Percentiles rank a stretch among this genome's conserved stretches.
These are phyloP conservation scores for Cutaneotrichosporon arboriforme DNA, from an alignment of 1,284 basidiomycete genomes.

Conservation along the genomic window DNA sequence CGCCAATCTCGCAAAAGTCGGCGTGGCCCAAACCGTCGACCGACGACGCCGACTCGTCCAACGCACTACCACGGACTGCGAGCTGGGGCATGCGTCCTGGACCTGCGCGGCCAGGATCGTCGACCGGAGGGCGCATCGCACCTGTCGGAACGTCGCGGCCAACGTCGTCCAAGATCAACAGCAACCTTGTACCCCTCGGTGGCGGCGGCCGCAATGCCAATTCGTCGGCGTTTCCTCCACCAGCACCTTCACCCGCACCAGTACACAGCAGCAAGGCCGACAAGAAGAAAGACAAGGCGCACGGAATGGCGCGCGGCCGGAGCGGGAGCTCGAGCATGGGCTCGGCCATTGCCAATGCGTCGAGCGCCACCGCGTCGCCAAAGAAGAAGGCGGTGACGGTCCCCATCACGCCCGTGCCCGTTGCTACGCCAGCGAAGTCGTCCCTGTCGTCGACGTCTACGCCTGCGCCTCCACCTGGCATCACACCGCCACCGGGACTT, in stretches of 20 bases:
- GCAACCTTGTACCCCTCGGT: constrained; percentile 38
- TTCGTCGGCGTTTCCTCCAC: constrained; percentile 49
- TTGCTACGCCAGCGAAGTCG: constrained; percentile 1
- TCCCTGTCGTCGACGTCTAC: constrained; percentile 1
- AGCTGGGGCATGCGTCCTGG: constrained; percentile 59
- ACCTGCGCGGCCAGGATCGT: constrained; percentile 9
- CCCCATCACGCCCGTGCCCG: neutral
- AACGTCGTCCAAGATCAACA: constrained; percentile 24
- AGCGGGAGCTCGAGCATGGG: constrained; percentile 34
- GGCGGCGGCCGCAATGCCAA: constrained; percentile 15
- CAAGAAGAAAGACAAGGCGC: constrained; percentile 21
- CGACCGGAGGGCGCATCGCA: constrained; percentile 6
- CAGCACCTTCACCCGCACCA: constrained; percentile 63
- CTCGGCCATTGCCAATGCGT: neutral
- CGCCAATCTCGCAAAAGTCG: constrained; percentile 28
- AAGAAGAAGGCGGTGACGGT: constrained; percentile 30
- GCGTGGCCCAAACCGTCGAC: constrained; percentile 35
- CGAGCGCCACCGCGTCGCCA: constrained; percentile 36
- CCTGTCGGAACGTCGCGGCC: constrained; percentile 30
- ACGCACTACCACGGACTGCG: constrained; percentile 69
- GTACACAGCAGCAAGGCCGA: constrained; percentile 19
- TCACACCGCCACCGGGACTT: constrained; percentile 18
- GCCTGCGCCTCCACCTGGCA: constrained; percentile 48
- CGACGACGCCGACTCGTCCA: constrained; percentile 42
- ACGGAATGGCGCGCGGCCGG: constrained; percentile 30